Evolutionary conservation across 106 monocot genomes (phyloP).

Genomic region (Amphibolis antarctica): DNA sequence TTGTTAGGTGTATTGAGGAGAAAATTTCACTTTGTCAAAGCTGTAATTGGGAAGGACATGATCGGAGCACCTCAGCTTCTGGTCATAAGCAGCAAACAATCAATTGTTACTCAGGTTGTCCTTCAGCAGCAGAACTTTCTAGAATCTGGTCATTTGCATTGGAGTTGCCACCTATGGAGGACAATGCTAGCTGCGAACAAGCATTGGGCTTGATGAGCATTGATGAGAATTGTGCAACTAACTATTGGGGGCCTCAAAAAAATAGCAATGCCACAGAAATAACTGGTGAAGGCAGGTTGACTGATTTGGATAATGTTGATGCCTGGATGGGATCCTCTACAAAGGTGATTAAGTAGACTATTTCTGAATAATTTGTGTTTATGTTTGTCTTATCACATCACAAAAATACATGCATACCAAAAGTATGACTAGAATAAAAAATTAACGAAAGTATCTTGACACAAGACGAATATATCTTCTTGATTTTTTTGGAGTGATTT

Average conservation of each 20-base stretch:
- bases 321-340: slow-evolving; percentile 46
- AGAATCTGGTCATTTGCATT: slow-evolving; percentile 62
- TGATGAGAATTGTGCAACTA: slow-evolving; percentile 36
- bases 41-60: slow-evolving; percentile 67
- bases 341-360: neutral
- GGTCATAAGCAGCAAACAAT: slow-evolving; percentile 56
- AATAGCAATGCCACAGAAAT: slow-evolving; percentile 23
- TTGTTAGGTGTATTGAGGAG: slow-evolving; percentile 54
- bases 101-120: slow-evolving; percentile 82
- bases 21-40: slow-evolving; percentile 65
- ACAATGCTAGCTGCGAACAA: slow-evolving; percentile 33
- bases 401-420: too few species aligned
- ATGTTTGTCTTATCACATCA: too few species aligned
- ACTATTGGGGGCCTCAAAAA: slow-evolving; percentile 27
- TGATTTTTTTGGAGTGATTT: too few species aligned
- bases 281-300: slow-evolving; percentile 4
- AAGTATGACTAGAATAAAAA: too few species aligned
- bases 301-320: slow-evolving; percentile 30
- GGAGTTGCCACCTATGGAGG: slow-evolving; percentile 29
- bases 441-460: too few species aligned
- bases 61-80: slow-evolving; percentile 11
- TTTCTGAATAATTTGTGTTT: too few species aligned
- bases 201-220: slow-evolving; percentile 61
- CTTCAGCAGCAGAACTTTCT: slow-evolving; percentile 73
- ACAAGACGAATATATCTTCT: too few species aligned